Evolutionary conservation across 2,329 filamentous ascomycete genomes (phyloP).

Genomic region (Lachnum nothofagi): DNA sequence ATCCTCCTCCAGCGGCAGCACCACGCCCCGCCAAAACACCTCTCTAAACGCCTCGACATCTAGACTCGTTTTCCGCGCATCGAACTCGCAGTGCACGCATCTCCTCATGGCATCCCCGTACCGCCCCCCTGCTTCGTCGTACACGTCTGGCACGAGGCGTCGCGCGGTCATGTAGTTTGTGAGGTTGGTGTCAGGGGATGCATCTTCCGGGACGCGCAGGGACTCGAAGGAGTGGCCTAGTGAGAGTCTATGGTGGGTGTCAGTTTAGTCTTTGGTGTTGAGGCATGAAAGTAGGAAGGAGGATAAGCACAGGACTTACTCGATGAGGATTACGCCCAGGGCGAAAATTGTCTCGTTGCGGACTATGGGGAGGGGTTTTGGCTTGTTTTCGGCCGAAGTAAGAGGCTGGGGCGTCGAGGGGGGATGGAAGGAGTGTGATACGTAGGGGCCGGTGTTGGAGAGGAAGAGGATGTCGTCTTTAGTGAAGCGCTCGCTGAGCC

Average conservation of each 20-base stretch:
- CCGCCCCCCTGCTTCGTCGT: conserved; percentile 1
- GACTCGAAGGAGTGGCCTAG: not conserved
- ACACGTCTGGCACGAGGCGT: not conserved
- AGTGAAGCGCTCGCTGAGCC: too few relatives aligned
- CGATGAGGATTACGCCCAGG: conserved; percentile 1
- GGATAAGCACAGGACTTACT: too few relatives aligned
- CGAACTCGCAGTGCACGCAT: conserved; percentile 5
- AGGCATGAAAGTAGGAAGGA: too few relatives aligned
- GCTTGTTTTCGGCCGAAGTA: too few relatives aligned
- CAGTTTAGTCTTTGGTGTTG: too few relatives aligned
- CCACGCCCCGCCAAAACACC: not conserved
- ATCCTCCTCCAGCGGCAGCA: conserved; percentile 4
- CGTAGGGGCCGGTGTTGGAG: too few relatives aligned
- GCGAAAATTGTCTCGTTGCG: not conserved
- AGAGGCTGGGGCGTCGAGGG: too few relatives aligned
- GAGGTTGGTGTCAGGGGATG: not conserved
- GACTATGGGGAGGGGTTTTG: not conserved
- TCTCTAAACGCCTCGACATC: conserved; percentile 2
- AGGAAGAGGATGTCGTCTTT: too few relatives aligned
- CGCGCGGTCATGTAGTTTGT: conserved; percentile 6
- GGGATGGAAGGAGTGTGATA: too few relatives aligned
- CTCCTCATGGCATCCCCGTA: conserved; percentile 4
- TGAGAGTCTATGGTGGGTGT: too few relatives aligned
- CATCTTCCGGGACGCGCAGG: not conserved
- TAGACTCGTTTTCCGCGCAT: not conserved